Evolutionary conservation across 192 early-diverging fungal species (phyloP).

Genomic region (Coemansia furcata): DNA sequence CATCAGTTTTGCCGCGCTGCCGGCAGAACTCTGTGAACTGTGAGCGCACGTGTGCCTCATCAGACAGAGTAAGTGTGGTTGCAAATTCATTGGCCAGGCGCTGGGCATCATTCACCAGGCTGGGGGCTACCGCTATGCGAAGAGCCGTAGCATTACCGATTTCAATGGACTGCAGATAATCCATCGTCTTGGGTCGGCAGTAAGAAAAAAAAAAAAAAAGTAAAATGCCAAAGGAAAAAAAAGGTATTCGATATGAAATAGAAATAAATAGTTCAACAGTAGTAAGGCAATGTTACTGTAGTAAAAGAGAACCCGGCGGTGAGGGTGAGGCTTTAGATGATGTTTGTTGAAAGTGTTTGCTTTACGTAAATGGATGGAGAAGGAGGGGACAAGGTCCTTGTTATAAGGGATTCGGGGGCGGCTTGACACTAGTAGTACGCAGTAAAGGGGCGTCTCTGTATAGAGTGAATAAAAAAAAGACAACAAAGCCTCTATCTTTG

Average conservation of each 20-base stretch:
- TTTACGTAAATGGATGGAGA: too few relatives aligned
- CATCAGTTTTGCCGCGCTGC: background rate
- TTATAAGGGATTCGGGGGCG: background rate
- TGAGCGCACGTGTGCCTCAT: background rate
- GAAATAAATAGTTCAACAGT: background rate
- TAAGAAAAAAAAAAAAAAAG: background rate
- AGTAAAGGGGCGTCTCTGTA: slow-evolving; percentile 1
- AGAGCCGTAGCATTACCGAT: background rate
- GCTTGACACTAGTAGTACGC: background rate
- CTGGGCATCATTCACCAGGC: background rate
- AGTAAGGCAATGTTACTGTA: background rate
- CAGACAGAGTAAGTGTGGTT: background rate
- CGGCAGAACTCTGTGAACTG: slow-evolving; percentile 14
- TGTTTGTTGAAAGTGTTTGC: background rate
- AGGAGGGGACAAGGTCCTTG: background rate
- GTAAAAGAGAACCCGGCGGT: background rate
- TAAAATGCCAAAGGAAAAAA: background rate
- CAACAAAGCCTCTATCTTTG: background rate
- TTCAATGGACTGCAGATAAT: slow-evolving; percentile 2
- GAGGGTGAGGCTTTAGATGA: background rate
- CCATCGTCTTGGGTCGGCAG: background rate
- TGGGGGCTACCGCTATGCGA: background rate
- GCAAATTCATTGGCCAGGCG: slow-evolving; percentile 13
- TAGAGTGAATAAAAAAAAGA: background rate
- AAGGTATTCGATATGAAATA: background rate